Conservation (phyloP, 2,329 filamentous ascomycete genomes). For the Aureobasidium namibiae region DNA sequence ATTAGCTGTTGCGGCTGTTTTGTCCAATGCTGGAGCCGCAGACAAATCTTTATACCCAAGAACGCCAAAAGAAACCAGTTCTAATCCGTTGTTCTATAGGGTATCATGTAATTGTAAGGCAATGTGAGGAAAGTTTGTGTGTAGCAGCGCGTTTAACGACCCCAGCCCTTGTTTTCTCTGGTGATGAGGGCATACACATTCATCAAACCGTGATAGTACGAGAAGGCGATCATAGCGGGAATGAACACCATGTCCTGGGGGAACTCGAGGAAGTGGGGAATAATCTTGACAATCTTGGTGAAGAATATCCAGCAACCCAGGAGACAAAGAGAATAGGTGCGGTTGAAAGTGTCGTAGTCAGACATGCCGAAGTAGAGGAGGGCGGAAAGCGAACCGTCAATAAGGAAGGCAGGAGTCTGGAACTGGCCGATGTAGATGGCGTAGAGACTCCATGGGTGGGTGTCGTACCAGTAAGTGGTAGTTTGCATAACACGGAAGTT, state of each 20-base stretch:
- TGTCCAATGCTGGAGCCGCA: background rate
- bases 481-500: conserved; percentile 42
- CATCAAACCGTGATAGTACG: conserved; percentile 50
- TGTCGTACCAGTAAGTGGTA: conserved; percentile 25
- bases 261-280: conserved; percentile 43
- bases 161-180: conserved; percentile 24
- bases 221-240: conserved; percentile 45
- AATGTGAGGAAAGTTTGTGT: background rate
- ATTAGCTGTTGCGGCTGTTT: background rate
- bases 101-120: background rate
- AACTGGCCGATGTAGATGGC: conserved; percentile 48
- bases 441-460: conserved; percentile 46
- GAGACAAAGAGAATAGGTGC: conserved; percentile 10
- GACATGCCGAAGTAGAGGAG: conserved; percentile 23
- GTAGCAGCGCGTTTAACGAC: background rate
- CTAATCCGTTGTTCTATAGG: background rate
- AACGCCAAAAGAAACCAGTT: background rate
- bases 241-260: conserved; percentile 46
- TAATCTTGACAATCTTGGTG: conserved; percentile 51
- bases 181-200: conserved; percentile 51
- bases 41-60: background rate
- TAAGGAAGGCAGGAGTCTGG: conserved; percentile 48
- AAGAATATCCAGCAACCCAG: conserved; percentile 40
- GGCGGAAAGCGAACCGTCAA: conserved; percentile 39
- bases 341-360: background rate